Evolutionary conservation across 371 early-diverging fungal species (phyloP).

Genomic region (Mucor racemosus): DNA sequence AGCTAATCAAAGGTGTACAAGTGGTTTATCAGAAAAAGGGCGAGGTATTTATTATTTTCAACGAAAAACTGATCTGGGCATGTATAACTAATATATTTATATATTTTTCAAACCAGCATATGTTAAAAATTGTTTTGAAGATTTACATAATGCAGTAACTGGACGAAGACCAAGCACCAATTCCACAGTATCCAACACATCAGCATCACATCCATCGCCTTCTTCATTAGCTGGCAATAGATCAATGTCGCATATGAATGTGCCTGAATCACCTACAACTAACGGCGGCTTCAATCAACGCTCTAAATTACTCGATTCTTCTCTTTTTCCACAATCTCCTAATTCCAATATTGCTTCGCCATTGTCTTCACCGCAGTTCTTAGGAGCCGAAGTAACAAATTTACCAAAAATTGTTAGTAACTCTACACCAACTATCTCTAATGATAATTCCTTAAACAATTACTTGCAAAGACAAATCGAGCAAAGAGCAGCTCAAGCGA

Average conservation of each 20-base stretch:
- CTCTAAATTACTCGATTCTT: not conserved
- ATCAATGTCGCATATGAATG: not conserved
- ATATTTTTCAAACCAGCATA: not conserved
- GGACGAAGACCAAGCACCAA: constrained; percentile 16
- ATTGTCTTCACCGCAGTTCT: constrained; percentile 1
- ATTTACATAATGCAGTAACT: constrained; percentile 6
- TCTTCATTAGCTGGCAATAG: not conserved
- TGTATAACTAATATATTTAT: not conserved
- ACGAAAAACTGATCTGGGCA: not conserved
- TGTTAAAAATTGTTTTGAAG: constrained; percentile 20
- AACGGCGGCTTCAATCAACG: not conserved
- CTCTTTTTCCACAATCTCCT: constrained; percentile 3
- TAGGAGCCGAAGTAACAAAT: not conserved
- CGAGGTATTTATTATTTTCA: constrained; percentile 19
- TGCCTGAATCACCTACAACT: not conserved
- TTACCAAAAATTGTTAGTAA: too few species aligned
- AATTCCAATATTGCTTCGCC: not conserved
- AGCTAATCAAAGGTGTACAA: constrained; percentile 10
- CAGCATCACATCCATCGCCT: not conserved
- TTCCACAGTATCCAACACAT: not conserved
- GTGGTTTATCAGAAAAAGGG: constrained; percentile 10
- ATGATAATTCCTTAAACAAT: not conserved
- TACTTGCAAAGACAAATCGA: constrained; percentile 1
- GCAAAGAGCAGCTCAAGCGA: not conserved
- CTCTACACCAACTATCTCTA: too few species aligned